A percentile compares a stretch with the other conserved stretches of the same genome.
These are phyloP conservation scores for Scortechinia acanthostroma DNA, from an alignment of 2,329 filamentous ascomycete species.

Conservation along the genomic window DNA sequence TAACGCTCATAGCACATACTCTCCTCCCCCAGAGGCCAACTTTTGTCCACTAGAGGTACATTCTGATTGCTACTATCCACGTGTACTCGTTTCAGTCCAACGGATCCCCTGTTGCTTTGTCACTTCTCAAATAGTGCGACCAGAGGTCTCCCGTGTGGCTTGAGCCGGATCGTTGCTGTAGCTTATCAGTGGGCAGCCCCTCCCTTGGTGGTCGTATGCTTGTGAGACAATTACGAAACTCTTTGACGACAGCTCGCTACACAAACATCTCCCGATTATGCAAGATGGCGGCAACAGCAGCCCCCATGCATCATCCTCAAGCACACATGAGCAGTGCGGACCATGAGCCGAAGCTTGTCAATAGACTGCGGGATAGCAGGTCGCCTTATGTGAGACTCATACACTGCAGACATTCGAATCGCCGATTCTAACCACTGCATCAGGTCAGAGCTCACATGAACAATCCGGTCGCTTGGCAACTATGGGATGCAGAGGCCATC, in stretches of 20 bases:
- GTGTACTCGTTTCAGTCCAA: too few species aligned
- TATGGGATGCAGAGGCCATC: slow-evolving; percentile 73
- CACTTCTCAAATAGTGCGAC: too few species aligned
- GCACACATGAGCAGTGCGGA: neutral
- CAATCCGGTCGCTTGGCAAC: slow-evolving; percentile 87
- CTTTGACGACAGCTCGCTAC: neutral
- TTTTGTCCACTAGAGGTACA: too few species aligned
- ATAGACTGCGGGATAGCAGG: neutral
- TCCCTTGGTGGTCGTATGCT: neutral
- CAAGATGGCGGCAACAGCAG: neutral
- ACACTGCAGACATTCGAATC: neutral
- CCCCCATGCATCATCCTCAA: neutral
- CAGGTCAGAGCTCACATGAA: slow-evolving; percentile 67
- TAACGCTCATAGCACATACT: too few species aligned
- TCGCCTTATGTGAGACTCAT: slow-evolving; percentile 3
- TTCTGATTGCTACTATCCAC: too few species aligned
- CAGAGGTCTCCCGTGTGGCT: too few species aligned
- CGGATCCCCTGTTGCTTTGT: too few species aligned
- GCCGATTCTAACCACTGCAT: neutral
- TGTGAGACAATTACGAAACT: neutral
- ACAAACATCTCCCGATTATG: too few species aligned
- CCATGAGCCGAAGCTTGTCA: neutral
- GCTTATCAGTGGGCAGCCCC: neutral
- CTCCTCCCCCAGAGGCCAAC: too few species aligned
- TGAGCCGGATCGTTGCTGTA: too few species aligned